Evolutionary conservation across 345 rosid species (phyloP).

Genomic region (Bruguiera sexangula): DNA sequence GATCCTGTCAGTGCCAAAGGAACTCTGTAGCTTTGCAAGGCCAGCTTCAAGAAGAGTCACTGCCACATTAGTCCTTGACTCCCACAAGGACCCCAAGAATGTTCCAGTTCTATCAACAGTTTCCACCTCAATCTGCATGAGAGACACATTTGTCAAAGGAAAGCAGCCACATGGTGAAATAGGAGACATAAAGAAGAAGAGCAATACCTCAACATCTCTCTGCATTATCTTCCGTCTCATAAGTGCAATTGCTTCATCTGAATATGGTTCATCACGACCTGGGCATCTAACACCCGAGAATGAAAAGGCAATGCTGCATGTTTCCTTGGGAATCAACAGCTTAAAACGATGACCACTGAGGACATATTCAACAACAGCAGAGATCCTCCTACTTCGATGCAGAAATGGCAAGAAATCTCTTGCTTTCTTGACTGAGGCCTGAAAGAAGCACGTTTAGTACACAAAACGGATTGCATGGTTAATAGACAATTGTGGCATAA

Average conservation of each 20-base stretch:
- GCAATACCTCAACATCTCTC: constrained; percentile 86
- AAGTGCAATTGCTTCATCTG: constrained; percentile 88
- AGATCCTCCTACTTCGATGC: constrained; percentile 59
- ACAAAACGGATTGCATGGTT: neutral
- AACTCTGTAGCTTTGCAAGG: constrained; percentile 79
- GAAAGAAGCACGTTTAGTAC: constrained; percentile 21
- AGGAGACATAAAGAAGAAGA: constrained; percentile 6
- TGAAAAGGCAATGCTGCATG: constrained; percentile 93
- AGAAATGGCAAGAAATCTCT: constrained; percentile 86
- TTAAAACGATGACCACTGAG: constrained; percentile 98
- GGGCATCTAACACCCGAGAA: constrained; percentile 99
- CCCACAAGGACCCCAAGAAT: constrained; percentile 96
- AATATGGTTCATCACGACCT: constrained; percentile 84
- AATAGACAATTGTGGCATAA: neutral
- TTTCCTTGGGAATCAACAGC: constrained; percentile 85
- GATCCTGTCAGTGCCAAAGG: constrained; percentile 81
- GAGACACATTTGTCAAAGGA: constrained; percentile 2
- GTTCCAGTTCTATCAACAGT: constrained; percentile 93
- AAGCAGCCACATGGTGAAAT: constrained; percentile 7
- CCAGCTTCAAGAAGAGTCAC: constrained; percentile 84
- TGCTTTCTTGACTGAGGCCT: constrained; percentile 85
- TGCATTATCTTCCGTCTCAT: constrained; percentile 96
- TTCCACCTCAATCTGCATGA: constrained; percentile 80
- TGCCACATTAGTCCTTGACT: constrained; percentile 70
- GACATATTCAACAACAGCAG: constrained; percentile 94